Percentiles rank a stretch among this genome's conserved stretches.
phyloP scores from a whole-genome alignment of 139 green algal species.

The Chlamydomonas schloesseri region DNA sequence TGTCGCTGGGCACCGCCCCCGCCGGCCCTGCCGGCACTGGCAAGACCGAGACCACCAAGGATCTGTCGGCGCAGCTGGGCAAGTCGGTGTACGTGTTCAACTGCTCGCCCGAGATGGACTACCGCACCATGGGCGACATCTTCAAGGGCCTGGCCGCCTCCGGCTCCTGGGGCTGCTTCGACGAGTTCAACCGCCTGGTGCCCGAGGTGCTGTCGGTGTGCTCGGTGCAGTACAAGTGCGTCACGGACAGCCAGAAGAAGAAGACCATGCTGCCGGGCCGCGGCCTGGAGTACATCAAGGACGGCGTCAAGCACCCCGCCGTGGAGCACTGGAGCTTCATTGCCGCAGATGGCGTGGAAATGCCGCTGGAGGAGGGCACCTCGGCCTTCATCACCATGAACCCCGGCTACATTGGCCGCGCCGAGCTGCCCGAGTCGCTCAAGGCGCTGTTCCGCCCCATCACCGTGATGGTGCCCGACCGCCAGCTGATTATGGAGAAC shows the following conservation, averaged over 20 bases:
- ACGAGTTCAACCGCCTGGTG: constrained; percentile 90
- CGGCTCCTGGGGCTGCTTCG: constrained; percentile 88
- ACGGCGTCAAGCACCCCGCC: constrained; percentile 72
- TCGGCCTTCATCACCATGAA: constrained; percentile 92
- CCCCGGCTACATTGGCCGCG: constrained; percentile 89
- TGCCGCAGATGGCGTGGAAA: constrained; percentile 83
- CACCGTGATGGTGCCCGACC: constrained; percentile 89
- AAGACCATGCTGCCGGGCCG: constrained; percentile 87
- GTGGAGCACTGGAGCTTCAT: constrained; percentile 84
- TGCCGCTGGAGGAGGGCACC: constrained; percentile 86
- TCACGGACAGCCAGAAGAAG: constrained; percentile 85
- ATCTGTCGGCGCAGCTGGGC: constrained; percentile 86
- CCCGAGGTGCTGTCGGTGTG: constrained; percentile 88
- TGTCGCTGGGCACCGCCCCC: constrained; percentile 84
- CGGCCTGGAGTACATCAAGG: constrained; percentile 87
- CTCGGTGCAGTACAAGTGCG: constrained; percentile 90
- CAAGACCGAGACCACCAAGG: constrained; percentile 92
- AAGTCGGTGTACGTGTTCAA: constrained; percentile 93
- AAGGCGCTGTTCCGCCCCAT: constrained; percentile 90
- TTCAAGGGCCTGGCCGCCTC: constrained; percentile 87
- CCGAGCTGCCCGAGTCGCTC: constrained; percentile 87
- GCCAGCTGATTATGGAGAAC: constrained; percentile 92
- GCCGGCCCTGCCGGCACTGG: constrained; percentile 82
- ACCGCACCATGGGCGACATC: constrained; percentile 90
- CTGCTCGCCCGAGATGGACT: constrained; percentile 90